These are phyloP conservation scores for Aegilops speltoides DNA, from an alignment of 176 grass and related monocot species.

Conservation along the genomic window DNA sequence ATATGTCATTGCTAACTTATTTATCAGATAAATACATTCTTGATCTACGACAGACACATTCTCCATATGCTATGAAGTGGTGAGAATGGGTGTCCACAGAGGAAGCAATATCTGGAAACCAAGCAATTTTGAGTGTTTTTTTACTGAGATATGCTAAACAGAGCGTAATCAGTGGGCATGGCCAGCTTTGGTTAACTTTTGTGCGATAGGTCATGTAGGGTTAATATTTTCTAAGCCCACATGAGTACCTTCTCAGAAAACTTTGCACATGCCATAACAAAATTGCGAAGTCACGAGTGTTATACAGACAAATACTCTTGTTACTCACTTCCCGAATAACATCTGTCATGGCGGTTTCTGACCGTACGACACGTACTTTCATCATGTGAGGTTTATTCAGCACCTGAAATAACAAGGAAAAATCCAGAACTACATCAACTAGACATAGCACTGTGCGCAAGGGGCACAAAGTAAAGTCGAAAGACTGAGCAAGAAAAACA, in stretches of 20 bases:
- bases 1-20: not conserved
- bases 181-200: not conserved
- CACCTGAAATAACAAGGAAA: constrained; percentile 43
- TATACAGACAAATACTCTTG: not conserved
- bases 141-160: not conserved
- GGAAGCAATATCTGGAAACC: not conserved
- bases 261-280: constrained; percentile 5
- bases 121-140: not conserved
- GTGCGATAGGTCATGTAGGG: not conserved
- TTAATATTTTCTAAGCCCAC: not conserved
- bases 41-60: not conserved
- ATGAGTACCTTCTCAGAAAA: not conserved
- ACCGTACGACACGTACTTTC: constrained; percentile 65
- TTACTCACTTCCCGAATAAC: constrained; percentile 81
- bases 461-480: not conserved
- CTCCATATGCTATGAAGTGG: not conserved
- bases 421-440: constrained; percentile 29
- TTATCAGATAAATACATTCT: constrained; percentile 13
- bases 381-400: constrained; percentile 74
- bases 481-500: not conserved
- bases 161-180: not conserved
- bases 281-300: not conserved
- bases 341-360: constrained; percentile 93
- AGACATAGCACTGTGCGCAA: not conserved
- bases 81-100: not conserved